These are phyloP conservation scores for Phaeodactylum tricornutum DNA, from an alignment of 108 stramenopile species.

Conservation along the genomic window DNA sequence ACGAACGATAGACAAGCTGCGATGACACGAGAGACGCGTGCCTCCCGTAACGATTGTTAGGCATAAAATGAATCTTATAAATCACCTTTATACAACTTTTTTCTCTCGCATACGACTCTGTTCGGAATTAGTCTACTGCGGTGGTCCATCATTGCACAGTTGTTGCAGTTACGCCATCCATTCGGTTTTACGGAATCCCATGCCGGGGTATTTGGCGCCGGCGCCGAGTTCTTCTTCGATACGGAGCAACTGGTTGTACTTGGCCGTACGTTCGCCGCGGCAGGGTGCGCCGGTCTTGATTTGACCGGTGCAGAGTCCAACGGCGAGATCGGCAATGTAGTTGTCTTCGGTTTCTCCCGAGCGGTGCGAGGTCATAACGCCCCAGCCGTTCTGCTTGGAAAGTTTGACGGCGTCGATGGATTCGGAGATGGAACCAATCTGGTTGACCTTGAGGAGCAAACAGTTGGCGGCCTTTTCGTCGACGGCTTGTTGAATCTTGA, in stretches of 20 bases:
- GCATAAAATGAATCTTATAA: too few species aligned
- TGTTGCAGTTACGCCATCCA: too few species aligned
- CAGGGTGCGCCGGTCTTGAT: conserved; percentile 99
- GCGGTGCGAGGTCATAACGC: conserved; percentile 99
- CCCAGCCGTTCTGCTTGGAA: conserved; percentile 98
- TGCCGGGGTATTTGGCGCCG: conserved; percentile 66
- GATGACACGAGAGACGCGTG: too few species aligned
- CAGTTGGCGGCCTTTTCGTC: conserved; percentile 91
- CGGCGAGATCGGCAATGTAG: conserved; percentile 99
- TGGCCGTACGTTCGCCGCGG: conserved; percentile 96
- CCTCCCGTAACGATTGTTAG: too few species aligned
- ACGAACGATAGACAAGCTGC: too few species aligned
- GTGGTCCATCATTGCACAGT: too few species aligned
- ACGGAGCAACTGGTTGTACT: conserved; percentile 94
- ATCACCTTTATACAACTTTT: too few species aligned
- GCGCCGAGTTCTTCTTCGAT: conserved; percentile 72
- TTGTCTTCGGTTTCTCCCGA: conserved; percentile 98
- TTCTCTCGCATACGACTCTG: too few species aligned
- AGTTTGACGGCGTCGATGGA: conserved; percentile 97
- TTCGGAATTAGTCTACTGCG: too few species aligned
- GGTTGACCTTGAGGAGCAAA: conserved; percentile 99
- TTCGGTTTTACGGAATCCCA: conserved; percentile 74
- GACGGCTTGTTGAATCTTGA: conserved; percentile 90
- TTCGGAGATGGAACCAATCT: conserved; percentile 99
- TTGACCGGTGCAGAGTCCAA: conserved; percentile 98